Base-by-base conservation (phyloP, 129 eudicot genomes). In the Artemisia annua region DNA sequence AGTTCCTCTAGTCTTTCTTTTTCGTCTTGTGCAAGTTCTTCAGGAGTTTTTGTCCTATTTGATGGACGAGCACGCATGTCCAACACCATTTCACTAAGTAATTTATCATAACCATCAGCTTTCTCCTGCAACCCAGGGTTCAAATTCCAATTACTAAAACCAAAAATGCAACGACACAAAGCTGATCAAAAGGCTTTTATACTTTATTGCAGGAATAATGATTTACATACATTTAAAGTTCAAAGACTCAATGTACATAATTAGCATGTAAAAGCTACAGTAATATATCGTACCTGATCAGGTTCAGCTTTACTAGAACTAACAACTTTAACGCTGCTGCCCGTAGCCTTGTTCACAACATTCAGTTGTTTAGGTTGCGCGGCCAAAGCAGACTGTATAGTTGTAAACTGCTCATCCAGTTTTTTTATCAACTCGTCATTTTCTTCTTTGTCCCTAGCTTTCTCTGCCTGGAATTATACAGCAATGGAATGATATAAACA, bases 1-100 rank as follows among this genome's bases (percentile, higher is more conserved):
- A 89, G 67, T 56, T 83, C 49, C 68, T 95, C 99, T 52, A 90
- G 80, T 52, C 91, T 84, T 71, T 95, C 94, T 69, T 88, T 90
- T 86, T 95, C 97, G 62, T 95, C 98, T 77, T 90, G 96, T 19
- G 98, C 98, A 70, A 94, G 77, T 75, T 95, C 99, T 85, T 95
- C 99, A 30, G 89, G 91, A 24, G 99, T 82, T 84, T 90, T 95
- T 78, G 97, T 90, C 80, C 97, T 79, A 75, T 88, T 87, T 53
- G 97, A 90, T 67, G 96, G 96, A 51, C 91, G 93, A 58, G 96
- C 96, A 64, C 99, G 92, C 80, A 87, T 87, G 63, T 95, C 99
- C 66, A 88, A 67, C 65, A 70, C 84, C 99, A 95, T 95, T 78
- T 83, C 89, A 75, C 78, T 86, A 7, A 90, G 84, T 72, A 95